phyloP scores from a whole-genome alignment of 2,329 filamentous ascomycete genomes.

The Fusarium udum region DNA sequence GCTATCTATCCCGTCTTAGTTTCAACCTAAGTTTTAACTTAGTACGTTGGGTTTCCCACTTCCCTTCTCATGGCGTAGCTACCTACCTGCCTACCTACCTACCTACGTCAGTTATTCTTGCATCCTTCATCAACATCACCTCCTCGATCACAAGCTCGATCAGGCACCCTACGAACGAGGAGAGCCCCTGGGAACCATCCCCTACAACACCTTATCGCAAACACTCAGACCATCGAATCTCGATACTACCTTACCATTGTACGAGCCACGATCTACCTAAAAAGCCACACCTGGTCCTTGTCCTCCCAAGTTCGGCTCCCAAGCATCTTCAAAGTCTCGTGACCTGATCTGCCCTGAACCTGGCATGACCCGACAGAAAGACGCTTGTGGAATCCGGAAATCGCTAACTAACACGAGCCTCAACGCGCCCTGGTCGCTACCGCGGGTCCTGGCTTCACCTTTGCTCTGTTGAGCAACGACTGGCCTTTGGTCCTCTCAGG shows the following conservation, averaged over 20 bases:
- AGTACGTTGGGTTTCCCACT: conserved; percentile 20
- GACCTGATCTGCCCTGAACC: conserved; percentile 20
- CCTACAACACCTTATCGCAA: neutral
- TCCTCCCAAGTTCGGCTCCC: conserved; percentile 20
- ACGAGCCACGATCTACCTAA: conserved; percentile 8
- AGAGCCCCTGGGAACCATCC: neutral
- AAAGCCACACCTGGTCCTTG: conserved; percentile 31
- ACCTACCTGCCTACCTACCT: neutral
- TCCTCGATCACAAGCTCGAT: conserved; percentile 2
- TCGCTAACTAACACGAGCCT: conserved; percentile 36
- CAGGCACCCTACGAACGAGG: neutral
- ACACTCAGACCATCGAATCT: neutral
- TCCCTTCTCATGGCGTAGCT: conserved; percentile 7
- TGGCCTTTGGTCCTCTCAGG: conserved; percentile 25
- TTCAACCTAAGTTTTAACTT: conserved; percentile 15
- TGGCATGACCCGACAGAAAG: conserved; percentile 5
- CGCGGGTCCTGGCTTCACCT: conserved; percentile 7
- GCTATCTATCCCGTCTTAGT: conserved; percentile 24
- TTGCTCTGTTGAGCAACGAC: conserved; percentile 27
- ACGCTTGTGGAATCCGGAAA: conserved; percentile 18
- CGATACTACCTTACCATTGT: conserved; percentile 6
- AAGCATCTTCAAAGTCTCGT: conserved; percentile 30
- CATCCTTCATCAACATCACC: conserved; percentile 27
- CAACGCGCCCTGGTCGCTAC: conserved; percentile 26
- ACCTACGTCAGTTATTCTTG: conserved; percentile 16